phyloP scores from a whole-genome alignment of 2,329 filamentous ascomycete genomes.

The Alternaria dauci region DNA sequence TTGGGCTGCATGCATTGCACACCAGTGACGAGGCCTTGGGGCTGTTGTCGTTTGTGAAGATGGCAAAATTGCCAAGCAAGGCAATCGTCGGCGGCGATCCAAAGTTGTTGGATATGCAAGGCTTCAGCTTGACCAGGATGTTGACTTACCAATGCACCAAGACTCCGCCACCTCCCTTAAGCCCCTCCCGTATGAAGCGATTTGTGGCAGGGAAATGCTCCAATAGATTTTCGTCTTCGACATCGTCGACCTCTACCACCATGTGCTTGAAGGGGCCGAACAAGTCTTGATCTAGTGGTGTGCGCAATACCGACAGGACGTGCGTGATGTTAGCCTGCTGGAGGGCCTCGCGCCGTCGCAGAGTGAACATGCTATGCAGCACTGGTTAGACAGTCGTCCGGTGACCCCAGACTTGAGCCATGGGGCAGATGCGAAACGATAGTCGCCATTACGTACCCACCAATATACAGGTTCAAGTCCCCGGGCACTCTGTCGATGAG shows the following conservation, averaged over 20 bases:
- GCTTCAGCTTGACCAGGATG: slow-evolving; percentile 47
- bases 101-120: slow-evolving; percentile 41
- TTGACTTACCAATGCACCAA: slow-evolving; percentile 74
- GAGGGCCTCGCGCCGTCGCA: slow-evolving; percentile 76
- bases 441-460: slow-evolving; percentile 68
- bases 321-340: slow-evolving; percentile 82
- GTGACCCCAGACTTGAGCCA: slow-evolving; percentile 17
- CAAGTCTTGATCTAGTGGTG: slow-evolving; percentile 64
- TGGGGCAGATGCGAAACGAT: slow-evolving; percentile 28
- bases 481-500: slow-evolving; percentile 73
- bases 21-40: slow-evolving; percentile 11
- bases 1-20: slow-evolving; percentile 17
- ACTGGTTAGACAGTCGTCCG: slow-evolving; percentile 36
- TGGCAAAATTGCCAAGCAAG: slow-evolving; percentile 46
- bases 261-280: slow-evolving; percentile 75
- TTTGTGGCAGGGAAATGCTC: slow-evolving; percentile 81
- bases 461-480: slow-evolving; percentile 76
- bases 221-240: slow-evolving; percentile 86
- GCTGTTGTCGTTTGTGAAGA: slow-evolving; percentile 34
- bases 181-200: slow-evolving; percentile 80
- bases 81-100: slow-evolving; percentile 37
- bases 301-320: slow-evolving; percentile 81
- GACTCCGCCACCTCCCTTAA: slow-evolving; percentile 69
- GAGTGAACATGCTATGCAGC: slow-evolving; percentile 73
- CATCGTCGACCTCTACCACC: slow-evolving; percentile 86